These are phyloP conservation scores for Barbatosphaeria neglecta DNA, from an alignment of 495 filamentous ascomycete genomes.

Conservation along the genomic window DNA sequence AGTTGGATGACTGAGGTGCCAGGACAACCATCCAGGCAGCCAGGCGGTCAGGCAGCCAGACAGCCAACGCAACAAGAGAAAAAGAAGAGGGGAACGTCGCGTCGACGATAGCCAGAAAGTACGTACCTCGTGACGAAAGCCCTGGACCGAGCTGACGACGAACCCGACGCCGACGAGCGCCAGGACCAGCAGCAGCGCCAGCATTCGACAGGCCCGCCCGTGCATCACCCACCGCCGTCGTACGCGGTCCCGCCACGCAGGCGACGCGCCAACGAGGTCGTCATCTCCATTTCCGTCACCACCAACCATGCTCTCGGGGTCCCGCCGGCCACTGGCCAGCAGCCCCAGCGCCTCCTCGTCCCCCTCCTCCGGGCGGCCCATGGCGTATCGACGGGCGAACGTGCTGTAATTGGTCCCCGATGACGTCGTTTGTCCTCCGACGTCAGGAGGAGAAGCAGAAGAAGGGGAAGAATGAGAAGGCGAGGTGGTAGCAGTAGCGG, in stretches of 20 bases:
- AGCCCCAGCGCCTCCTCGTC: slow-evolving; percentile 27
- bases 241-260: slow-evolving; percentile 21
- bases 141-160: slow-evolving; percentile 8
- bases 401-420: slow-evolving; percentile 22
- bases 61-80: neutral
- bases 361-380: slow-evolving; percentile 17
- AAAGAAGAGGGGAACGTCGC: neutral
- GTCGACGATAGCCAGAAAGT: slow-evolving; percentile 2
- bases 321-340: slow-evolving; percentile 9
- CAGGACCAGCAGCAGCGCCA: slow-evolving; percentile 13
- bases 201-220: slow-evolving; percentile 12
- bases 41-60: neutral
- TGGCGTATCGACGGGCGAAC: slow-evolving; percentile 17
- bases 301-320: slow-evolving; percentile 30
- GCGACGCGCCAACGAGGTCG: neutral
- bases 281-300: neutral
- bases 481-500: slow-evolving; percentile 10
- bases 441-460: too few species aligned
- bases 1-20: neutral
- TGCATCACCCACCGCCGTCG: slow-evolving; percentile 8
- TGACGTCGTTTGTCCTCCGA: neutral
- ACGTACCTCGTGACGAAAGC: slow-evolving; percentile 14
- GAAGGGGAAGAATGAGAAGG: slow-evolving; percentile 1
- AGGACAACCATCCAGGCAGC: neutral
- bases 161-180: slow-evolving; percentile 18